Evolutionary conservation across 345 rosid species (phyloP).

Genomic region (Salix udensis): DNA sequence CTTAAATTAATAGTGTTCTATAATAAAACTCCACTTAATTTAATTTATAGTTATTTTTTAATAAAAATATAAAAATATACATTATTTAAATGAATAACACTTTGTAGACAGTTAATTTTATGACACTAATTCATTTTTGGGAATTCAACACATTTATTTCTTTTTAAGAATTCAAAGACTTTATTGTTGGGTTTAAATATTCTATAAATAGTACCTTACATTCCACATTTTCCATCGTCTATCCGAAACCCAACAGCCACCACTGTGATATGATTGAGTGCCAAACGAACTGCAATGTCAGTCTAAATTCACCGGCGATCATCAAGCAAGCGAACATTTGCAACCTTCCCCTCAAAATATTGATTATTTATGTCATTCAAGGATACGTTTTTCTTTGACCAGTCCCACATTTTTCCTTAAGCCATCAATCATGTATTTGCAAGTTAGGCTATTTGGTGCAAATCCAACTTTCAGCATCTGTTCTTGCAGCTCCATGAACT

Average conservation of each 20-base stretch:
- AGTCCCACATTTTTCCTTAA: conserved; percentile 21
- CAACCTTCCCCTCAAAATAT: background rate
- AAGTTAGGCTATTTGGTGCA: conserved; percentile 50
- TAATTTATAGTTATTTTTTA: too few species aligned
- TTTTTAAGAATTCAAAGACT: background rate
- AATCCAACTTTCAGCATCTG: conserved; percentile 64
- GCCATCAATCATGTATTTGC: conserved; percentile 53
- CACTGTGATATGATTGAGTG: too few species aligned
- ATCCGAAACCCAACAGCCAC: background rate
- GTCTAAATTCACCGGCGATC: background rate
- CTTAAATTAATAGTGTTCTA: too few species aligned
- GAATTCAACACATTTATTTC: background rate
- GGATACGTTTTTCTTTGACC: background rate
- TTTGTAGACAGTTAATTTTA: background rate
- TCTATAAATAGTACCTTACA: background rate
- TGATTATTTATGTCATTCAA: background rate
- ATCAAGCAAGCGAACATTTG: background rate
- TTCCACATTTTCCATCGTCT: background rate
- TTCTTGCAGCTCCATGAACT: conserved; percentile 56
- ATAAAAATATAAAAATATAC: too few species aligned
- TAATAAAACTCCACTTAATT: too few species aligned
- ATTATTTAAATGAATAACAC: background rate
- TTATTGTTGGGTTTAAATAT: background rate
- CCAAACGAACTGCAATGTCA: background rate
- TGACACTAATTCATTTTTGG: background rate